Conservation (phyloP, 2,329 filamentous ascomycete genomes). For the Colletotrichum karsti region DNA sequence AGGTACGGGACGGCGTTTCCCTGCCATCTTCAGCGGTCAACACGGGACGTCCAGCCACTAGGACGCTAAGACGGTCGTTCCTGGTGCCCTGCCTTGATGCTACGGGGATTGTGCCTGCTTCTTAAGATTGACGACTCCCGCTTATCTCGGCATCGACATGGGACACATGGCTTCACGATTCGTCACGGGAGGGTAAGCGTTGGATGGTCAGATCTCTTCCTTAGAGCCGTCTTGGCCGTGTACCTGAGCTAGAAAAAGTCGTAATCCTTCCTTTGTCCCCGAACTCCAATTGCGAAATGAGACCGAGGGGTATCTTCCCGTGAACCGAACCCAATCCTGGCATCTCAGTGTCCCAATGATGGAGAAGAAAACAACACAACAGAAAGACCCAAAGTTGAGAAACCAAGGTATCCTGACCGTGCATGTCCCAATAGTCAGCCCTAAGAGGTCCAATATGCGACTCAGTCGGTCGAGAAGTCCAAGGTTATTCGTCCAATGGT, state of each 20-base stretch:
- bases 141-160: not conserved
- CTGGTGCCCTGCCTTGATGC: not conserved
- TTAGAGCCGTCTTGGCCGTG: not conserved
- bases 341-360: not conserved
- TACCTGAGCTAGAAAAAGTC: not conserved
- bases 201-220: not conserved
- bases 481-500: not conserved
- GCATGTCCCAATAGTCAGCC: not conserved
- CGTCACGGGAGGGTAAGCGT: not conserved
- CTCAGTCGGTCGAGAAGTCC: not conserved
- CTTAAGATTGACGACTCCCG: not conserved
- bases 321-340: not conserved
- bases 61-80: not conserved
- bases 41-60: constrained; percentile 21
- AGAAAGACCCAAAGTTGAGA: not conserved
- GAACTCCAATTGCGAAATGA: not conserved
- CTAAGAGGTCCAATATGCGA: not conserved
- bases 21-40: constrained; percentile 20
- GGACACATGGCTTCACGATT: not conserved
- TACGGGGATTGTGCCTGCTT: constrained; percentile 2
- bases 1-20: constrained; percentile 1
- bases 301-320: not conserved
- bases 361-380: not conserved
- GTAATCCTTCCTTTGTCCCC: not conserved
- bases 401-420: not conserved